phyloP scores from a whole-genome alignment of 495 filamentous ascomycete species.

The Penicillium daleae region DNA sequence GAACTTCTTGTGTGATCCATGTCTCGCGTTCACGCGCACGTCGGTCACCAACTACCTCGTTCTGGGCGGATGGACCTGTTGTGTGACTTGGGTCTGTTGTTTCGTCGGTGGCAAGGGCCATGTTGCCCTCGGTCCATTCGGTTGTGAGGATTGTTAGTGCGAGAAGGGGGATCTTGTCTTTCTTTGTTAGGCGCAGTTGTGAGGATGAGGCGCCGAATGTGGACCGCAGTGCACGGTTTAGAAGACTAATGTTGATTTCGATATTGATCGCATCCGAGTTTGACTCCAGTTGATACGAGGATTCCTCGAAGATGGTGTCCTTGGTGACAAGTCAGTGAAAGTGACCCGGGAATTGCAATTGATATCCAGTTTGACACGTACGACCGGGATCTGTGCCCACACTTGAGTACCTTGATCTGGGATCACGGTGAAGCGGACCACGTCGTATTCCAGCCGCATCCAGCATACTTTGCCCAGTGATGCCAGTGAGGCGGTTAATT shows the following conservation, averaged over 20 bases:
- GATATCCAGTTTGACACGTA: constrained; percentile 48
- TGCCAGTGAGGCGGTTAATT: constrained; percentile 80
- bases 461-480: constrained; percentile 92
- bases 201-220: constrained; percentile 75
- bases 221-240: constrained; percentile 85
- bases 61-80: constrained; percentile 2
- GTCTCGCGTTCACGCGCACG: constrained; percentile 70
- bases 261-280: constrained; percentile 86
- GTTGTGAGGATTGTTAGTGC: constrained; percentile 78
- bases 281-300: constrained; percentile 76
- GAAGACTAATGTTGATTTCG: constrained; percentile 79
- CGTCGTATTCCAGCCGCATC: constrained; percentile 84
- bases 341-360: neutral
- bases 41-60: constrained; percentile 52
- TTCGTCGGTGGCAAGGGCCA: constrained; percentile 48
- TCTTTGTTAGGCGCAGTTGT: constrained; percentile 88
- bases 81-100: constrained; percentile 26
- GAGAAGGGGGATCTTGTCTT: constrained; percentile 80
- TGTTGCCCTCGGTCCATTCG: constrained; percentile 46
- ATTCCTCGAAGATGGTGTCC: constrained; percentile 81
- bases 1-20: constrained; percentile 92
- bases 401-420: constrained; percentile 93
- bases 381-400: constrained; percentile 70
- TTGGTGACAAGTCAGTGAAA: constrained; percentile 26
- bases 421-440: constrained; percentile 91